Conservation (phyloP, 1,139 yeast species). For the Yamadazyma sp. region DNA sequence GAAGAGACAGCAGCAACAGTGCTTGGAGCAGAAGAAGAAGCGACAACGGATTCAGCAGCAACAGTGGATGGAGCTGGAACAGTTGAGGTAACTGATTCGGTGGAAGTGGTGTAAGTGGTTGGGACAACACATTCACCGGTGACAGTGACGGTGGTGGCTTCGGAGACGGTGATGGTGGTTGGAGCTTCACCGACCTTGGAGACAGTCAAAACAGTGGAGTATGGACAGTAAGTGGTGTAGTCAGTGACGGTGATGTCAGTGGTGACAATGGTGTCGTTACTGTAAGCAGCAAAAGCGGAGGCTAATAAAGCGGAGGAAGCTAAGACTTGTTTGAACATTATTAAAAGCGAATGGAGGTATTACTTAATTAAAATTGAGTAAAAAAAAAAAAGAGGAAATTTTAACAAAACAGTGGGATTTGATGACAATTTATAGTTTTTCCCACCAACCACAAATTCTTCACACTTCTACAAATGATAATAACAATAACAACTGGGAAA, state of each 20-base stretch:
- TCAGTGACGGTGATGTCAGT: conserved; percentile 44
- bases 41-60: conserved; percentile 10
- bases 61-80: conserved; percentile 14
- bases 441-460: background rate
- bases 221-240: conserved; percentile 49
- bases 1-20: conserved; percentile 17
- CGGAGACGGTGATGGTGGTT: conserved; percentile 37
- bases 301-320: conserved; percentile 38
- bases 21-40: conserved; percentile 11
- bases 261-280: conserved; percentile 35
- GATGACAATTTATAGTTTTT: conserved; percentile 10
- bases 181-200: conserved; percentile 26
- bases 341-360: conserved; percentile 23
- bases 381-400: background rate
- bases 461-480: background rate
- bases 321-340: conserved; percentile 42
- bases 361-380: background rate
- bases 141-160: conserved; percentile 46
- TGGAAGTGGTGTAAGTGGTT: conserved; percentile 40
- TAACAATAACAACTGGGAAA: background rate
- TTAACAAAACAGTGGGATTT: conserved; percentile 1
- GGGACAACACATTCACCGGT: conserved; percentile 48
- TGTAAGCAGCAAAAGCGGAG: conserved; percentile 37
- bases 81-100: conserved; percentile 21
- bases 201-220: conserved; percentile 43